A percentile compares a stretch with the other conserved stretches of the same genome.
Conservation (phyloP, 2,329 filamentous ascomycete species). For the Xylogone sp. region DNA sequence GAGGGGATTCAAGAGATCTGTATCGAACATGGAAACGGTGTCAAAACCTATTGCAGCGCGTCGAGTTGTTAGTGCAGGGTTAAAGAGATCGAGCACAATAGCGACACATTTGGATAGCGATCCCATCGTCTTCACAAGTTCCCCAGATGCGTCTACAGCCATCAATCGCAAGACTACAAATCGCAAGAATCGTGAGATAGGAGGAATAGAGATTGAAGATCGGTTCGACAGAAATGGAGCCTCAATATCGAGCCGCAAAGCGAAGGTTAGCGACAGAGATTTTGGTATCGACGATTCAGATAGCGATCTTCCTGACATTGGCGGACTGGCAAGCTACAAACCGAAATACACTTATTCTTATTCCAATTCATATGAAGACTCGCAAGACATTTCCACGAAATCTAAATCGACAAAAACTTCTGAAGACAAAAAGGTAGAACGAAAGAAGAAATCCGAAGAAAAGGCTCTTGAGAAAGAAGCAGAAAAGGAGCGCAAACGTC, state of each 20-base stretch:
- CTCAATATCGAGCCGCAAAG: not conserved
- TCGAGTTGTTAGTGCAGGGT: constrained; percentile 18
- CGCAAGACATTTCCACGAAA: not conserved
- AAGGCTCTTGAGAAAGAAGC: constrained; percentile 12
- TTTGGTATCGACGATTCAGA: constrained; percentile 10
- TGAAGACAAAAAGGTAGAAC: constrained; percentile 13
- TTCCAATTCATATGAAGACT: not conserved
- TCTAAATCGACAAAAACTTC: constrained; percentile 9
- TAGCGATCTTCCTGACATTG: constrained; percentile 12
- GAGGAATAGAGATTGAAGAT: not conserved
- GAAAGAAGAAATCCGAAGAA: constrained; percentile 12
- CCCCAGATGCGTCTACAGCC: constrained; percentile 19
- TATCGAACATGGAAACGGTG: constrained; percentile 33
- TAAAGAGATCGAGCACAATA: constrained; percentile 30
- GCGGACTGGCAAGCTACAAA: constrained; percentile 3
- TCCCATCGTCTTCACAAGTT: constrained; percentile 24
- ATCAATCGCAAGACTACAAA: constrained; percentile 10
- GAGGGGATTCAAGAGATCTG: constrained; percentile 13
- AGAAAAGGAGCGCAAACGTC: constrained; percentile 53
- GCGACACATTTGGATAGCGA: constrained; percentile 20
- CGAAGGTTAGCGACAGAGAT: not conserved
- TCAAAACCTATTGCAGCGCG: constrained; percentile 22
- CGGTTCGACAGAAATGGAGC: not conserved
- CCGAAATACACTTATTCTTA: not conserved
- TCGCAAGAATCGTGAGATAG: constrained; percentile 5